These are phyloP conservation scores for Chaetomium globosum DNA, from an alignment of 2,329 filamentous ascomycete species.

Conservation along the genomic window DNA sequence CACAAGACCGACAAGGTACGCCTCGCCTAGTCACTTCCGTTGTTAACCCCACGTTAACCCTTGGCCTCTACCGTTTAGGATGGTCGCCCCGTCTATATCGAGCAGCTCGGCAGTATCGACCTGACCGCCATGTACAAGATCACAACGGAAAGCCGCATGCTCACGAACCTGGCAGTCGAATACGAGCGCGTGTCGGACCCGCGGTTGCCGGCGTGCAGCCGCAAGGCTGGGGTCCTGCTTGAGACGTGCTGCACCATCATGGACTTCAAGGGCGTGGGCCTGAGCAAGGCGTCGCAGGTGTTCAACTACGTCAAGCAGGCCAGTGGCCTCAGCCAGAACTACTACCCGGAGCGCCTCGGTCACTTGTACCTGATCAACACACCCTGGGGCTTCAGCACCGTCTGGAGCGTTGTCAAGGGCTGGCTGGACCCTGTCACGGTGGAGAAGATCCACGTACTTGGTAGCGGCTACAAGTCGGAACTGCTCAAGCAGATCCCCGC, in stretches of 20 bases:
- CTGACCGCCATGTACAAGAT: slow-evolving; percentile 88
- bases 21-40: neutral
- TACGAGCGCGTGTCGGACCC: slow-evolving; percentile 96
- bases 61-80: slow-evolving; percentile 61
- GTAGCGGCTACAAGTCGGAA: slow-evolving; percentile 78
- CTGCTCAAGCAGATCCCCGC: slow-evolving; percentile 80
- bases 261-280: slow-evolving; percentile 92
- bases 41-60: neutral
- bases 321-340: slow-evolving; percentile 92
- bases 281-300: slow-evolving; percentile 78
- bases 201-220: slow-evolving; percentile 90
- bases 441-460: slow-evolving; percentile 91
- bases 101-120: slow-evolving; percentile 92
- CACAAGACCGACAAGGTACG: slow-evolving; percentile 87
- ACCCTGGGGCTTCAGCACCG: slow-evolving; percentile 88
- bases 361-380: slow-evolving; percentile 98
- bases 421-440: slow-evolving; percentile 98
- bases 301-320: slow-evolving; percentile 86
- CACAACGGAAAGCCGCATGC: slow-evolving; percentile 89
- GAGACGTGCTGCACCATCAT: slow-evolving; percentile 99
- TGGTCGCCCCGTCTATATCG: slow-evolving; percentile 95
- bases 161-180: slow-evolving; percentile 93
- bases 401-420: slow-evolving; percentile 84
- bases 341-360: slow-evolving; percentile 96
- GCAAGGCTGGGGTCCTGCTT: slow-evolving; percentile 83